Evolutionary conservation across 306 rosid genomes (phyloP), one percentile per base, ranked within the genome.

Genomic region (Vigna angularis): DNA sequence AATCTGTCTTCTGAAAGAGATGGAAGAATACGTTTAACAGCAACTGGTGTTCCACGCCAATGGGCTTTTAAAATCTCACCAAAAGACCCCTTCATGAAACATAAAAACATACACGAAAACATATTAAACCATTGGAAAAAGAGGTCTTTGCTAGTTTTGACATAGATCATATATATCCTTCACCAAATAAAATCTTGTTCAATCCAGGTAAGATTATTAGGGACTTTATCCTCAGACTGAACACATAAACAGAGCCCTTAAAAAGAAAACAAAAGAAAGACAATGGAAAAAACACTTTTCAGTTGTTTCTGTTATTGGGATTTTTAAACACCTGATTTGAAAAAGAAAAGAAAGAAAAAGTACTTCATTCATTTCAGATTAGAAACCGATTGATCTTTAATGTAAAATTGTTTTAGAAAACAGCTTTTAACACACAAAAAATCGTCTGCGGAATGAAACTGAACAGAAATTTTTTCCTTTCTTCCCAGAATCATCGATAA

Each of bases 41-140:
- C 99, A 67, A 96, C 99, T 4, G 98, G 98, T n/a, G 99, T 96
- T 83, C 99, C 99, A 62, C 99, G 99, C 99, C 99, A 96, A 78
- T 81, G 79, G 42, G 97, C 99, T 87, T 78, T 96, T 68, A 96
- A 86, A 79, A 96, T 93, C 89, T 96, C 99, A 72, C 99, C 99
- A 64, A 96, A 96, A 32, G 99, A 96, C 42, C 99, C 99, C 99
- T 96, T 85, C 77, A 84, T 72, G 77, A 51, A 73, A 78, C 80
- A 79, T 12, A 74, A 72, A 63, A 58, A 76, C 9, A 49, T 71
- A 47, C 53, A 73, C 67, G 76, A 48, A 74, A 57, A 58, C 17
- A 67, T 64, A 57, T 28, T 67, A 44, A 81, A 47, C 28, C 28
- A 73, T 44, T 72, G 47, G 16, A 30, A 36, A 51, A 63, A 72